Conservation (phyloP, 345 rosid genomes). For the Eucalyptus polybractea region DNA sequence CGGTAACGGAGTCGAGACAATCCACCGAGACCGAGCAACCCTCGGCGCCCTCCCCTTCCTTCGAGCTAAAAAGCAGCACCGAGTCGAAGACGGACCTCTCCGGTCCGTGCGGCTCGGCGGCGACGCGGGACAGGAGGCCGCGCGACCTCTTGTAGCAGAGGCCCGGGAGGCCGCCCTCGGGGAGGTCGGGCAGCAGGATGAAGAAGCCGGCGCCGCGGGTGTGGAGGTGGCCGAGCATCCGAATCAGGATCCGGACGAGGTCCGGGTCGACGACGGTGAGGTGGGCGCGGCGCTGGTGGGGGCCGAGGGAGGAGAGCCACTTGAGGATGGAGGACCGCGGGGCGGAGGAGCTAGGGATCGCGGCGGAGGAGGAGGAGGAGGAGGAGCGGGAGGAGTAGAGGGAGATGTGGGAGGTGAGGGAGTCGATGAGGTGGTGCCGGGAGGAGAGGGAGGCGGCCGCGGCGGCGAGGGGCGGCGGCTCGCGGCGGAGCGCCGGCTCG, state of each 20-base stretch:
- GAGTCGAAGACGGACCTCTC: slow-evolving; percentile 48
- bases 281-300: slow-evolving; percentile 67
- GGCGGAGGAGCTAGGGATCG: slow-evolving; percentile 10
- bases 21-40: slow-evolving; percentile 38
- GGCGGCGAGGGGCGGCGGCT: background rate
- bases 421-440: slow-evolving; percentile 53
- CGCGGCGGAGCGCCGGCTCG: slow-evolving; percentile 1
- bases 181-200: slow-evolving; percentile 82
- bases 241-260: slow-evolving; percentile 52
- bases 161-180: slow-evolving; percentile 53
- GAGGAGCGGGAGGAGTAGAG: slow-evolving; percentile 52
- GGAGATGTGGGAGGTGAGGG: slow-evolving; percentile 83
- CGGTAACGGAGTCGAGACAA: slow-evolving; percentile 51
- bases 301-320: slow-evolving; percentile 78
- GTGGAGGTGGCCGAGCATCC: slow-evolving; percentile 58
- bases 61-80: slow-evolving; percentile 45
- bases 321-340: slow-evolving; percentile 59
- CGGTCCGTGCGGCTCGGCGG: slow-evolving; percentile 41
- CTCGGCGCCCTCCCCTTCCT: slow-evolving; percentile 44
- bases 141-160: slow-evolving; percentile 70
- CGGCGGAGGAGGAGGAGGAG: slow-evolving; percentile 8
- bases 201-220: slow-evolving; percentile 56
- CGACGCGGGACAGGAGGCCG: slow-evolving; percentile 61
- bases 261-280: slow-evolving; percentile 55
- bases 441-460: slow-evolving; percentile 19